A percentile compares a stretch with the other conserved stretches of the same genome.
These are phyloP conservation scores for Saitozyma sp. DNA, from an alignment of 768 basidiomycete genomes.

Conservation along the genomic window DNA sequence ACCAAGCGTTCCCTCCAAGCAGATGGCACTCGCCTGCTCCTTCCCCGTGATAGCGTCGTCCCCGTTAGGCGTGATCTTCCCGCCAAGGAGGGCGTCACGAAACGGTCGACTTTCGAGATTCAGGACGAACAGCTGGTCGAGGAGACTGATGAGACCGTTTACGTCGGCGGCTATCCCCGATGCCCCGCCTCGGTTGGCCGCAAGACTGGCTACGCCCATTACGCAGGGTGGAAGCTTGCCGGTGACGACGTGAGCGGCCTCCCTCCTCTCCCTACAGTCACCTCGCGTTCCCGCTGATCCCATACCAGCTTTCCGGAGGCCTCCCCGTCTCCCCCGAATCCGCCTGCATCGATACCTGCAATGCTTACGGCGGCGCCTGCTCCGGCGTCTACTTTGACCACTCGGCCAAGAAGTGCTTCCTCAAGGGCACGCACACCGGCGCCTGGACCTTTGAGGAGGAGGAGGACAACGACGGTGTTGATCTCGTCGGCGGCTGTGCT, in stretches of 20 bases:
- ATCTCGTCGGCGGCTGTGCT: conserved; percentile 30
- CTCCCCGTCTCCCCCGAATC: conserved; percentile 25
- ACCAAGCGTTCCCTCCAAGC: too few species aligned
- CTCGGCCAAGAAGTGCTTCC: conserved; percentile 13
- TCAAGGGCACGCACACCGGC: conserved; percentile 23
- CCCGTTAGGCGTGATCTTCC: too few species aligned
- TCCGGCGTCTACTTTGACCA: conserved; percentile 26
- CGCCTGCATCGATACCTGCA: conserved; percentile 26
- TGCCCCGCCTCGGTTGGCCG: conserved; percentile 12
- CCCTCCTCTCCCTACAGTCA: not conserved
- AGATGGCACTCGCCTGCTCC: not conserved
- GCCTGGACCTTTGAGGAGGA: conserved; percentile 19
- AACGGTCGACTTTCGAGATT: too few species aligned
- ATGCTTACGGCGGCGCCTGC: conserved; percentile 27
- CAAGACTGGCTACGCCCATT: conserved; percentile 30
- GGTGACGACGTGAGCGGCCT: conserved; percentile 34
- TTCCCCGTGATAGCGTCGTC: not conserved
- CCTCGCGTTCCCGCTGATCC: not conserved
- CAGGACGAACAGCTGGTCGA: not conserved
- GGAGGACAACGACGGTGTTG: conserved; percentile 13
- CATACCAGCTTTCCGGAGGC: conserved; percentile 9
- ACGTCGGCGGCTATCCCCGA: conserved; percentile 11
- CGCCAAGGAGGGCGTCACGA: too few species aligned
- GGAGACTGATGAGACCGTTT: not conserved
- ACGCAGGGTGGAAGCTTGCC: conserved; percentile 33